Conservation (phyloP, 1,284 basidiomycete species). For the Tilletia setariae region DNA sequence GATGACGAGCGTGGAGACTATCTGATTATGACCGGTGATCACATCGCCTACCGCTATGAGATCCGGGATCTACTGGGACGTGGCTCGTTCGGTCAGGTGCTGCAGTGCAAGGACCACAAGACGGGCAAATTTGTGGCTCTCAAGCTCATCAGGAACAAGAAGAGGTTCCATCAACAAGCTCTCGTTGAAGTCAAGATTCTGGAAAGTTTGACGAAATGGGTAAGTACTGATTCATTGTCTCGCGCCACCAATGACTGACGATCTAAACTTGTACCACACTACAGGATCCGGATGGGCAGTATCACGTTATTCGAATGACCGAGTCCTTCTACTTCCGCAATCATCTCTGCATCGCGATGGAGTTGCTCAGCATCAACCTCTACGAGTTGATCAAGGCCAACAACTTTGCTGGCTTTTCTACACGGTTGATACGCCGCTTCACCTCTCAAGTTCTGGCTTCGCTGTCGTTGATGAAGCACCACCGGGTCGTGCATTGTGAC, state of each 20-base stretch:
- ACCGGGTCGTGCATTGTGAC: slow-evolving; percentile 98
- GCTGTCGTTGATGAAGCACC: slow-evolving; percentile 86
- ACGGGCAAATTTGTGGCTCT: slow-evolving; percentile 95
- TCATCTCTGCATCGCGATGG: slow-evolving; percentile 97
- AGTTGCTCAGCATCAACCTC: slow-evolving; percentile 94
- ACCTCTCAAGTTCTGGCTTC: slow-evolving; percentile 92
- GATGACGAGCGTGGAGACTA: slow-evolving; percentile 99
- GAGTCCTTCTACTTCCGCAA: slow-evolving; percentile 98
- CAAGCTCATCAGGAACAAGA: slow-evolving; percentile 99
- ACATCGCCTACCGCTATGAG: slow-evolving; percentile 94
- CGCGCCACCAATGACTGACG: too few species aligned
- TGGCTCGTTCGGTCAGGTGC: slow-evolving; percentile 96
- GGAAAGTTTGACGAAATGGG: slow-evolving; percentile 94
- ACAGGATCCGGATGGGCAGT: slow-evolving; percentile 91
- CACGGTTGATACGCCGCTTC: slow-evolving; percentile 88
- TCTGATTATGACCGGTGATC: slow-evolving; percentile 81
- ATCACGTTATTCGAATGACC: slow-evolving; percentile 96
- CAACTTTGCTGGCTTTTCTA: slow-evolving; percentile 94
- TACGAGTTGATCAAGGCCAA: slow-evolving; percentile 99
- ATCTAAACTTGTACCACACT: background rate
- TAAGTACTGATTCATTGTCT: slow-evolving; percentile 46
- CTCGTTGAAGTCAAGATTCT: slow-evolving; percentile 98
- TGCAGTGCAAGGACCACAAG: slow-evolving; percentile 92
- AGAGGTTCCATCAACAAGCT: slow-evolving; percentile 97
- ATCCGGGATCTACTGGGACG: slow-evolving; percentile 88